Evolutionary conservation across 2,329 filamentous ascomycete genomes (phyloP), one percentile per base, ranked within the genome.

Genomic region (Clarireedia paspali): DNA sequence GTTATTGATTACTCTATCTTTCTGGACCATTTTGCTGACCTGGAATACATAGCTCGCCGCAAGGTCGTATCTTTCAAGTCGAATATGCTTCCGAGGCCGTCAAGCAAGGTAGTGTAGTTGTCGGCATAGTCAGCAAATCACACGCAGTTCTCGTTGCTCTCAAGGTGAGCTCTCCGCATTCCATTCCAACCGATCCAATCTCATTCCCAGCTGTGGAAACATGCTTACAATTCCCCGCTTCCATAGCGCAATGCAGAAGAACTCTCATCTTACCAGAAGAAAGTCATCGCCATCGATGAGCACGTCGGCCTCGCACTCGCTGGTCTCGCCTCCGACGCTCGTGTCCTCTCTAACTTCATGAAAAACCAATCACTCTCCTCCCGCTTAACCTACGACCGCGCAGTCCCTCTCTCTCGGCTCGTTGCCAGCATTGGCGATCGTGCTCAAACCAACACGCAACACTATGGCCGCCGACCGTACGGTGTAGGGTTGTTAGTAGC

Each of bases 291-390:
- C 67, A 87, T 99, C 75, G 94, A 99, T 74, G 89, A 92, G 68
- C 94, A 99, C 75, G 87, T 94, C 67, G 94, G 91, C 65, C 85
- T 99, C 68, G 91, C 92, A 68, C 95, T 99, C 68, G 94, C 94
- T 64, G 94, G 94, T 67, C 89, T 99, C 60, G 94, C 94, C 64
- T 96, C 92, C 57, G 94, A 99, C 74, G 94, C 92, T 70, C 94
- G 94, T 70, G 94, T 99, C 67, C 91, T 99, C 67, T 96, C 91
- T 80, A 99, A 99, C 83, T 99, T 96, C 80, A 97, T 99, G 92
- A 97, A 96, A 80, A 91, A 96, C 77, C 94, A 97, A 77, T 95
- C 90, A 62, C 89, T 99, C 68, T 88, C 89, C 68, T 92, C 94
- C 68, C 91, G 92, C 73, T 86, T 99, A 67, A 96, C 91, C 57